Evolutionary conservation across 495 filamentous ascomycete species (phyloP).

Genomic region (Geopyxis carbonaria): DNA sequence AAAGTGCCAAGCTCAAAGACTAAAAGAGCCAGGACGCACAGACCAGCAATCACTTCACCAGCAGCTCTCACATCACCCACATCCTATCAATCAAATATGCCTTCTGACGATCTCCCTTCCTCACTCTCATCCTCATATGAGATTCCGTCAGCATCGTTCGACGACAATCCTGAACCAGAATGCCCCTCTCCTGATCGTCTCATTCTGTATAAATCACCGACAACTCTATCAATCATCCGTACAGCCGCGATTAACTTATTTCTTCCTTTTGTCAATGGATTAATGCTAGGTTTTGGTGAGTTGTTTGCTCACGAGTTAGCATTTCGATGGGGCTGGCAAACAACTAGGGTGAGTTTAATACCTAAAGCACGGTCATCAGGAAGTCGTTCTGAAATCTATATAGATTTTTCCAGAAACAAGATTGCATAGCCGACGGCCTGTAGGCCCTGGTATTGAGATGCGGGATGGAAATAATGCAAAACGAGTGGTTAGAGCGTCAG

Average conservation of each 20-base stretch:
- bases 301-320: constrained; percentile 89
- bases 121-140: constrained; percentile 68
- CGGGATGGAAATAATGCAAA: constrained; percentile 7
- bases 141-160: constrained; percentile 78
- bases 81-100: constrained; percentile 33
- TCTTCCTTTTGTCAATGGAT: constrained; percentile 87
- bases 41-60: too few species aligned
- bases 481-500: neutral
- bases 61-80: constrained; percentile 23
- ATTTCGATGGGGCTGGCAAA: constrained; percentile 79
- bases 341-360: constrained; percentile 69
- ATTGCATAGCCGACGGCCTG: constrained; percentile 27
- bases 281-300: constrained; percentile 97
- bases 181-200: too few species aligned
- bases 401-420: constrained; percentile 52
- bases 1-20: too few species aligned
- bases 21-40: too few species aligned
- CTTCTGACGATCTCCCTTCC: constrained; percentile 33
- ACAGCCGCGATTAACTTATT: constrained; percentile 89
- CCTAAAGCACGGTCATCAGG: too few species aligned
- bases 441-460: constrained; percentile 52
- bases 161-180: constrained; percentile 49
- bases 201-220: constrained; percentile 78
- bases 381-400: constrained; percentile 3
- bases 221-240: constrained; percentile 63